These are phyloP conservation scores for Neurospora sp. DNA, from an alignment of 2,329 filamentous ascomycete genomes.

Conservation along the genomic window DNA sequence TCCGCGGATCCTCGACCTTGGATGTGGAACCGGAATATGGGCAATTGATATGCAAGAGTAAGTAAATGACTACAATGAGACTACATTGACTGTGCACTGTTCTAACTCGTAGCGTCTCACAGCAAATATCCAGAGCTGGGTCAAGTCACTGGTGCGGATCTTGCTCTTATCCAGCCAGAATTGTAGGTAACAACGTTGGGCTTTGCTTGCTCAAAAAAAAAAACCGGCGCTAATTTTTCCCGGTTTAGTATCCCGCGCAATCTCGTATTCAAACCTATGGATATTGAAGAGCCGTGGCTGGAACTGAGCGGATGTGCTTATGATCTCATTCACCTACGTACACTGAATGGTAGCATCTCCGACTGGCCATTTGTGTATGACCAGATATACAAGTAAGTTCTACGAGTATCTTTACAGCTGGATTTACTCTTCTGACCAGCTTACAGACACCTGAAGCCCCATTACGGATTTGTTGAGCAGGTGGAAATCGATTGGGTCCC, in stretches of 20 bases:
- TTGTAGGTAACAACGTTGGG: constrained; percentile 27
- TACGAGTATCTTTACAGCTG: background rate
- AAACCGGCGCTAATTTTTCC: background rate
- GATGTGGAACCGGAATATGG: constrained; percentile 88
- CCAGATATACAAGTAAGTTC: constrained; percentile 53
- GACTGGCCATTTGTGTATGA: constrained; percentile 68
- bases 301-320: constrained; percentile 43
- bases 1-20: constrained; percentile 50
- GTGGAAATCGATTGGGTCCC: constrained; percentile 81
- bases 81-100: background rate
- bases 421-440: constrained; percentile 13
- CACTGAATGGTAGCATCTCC: constrained; percentile 67
- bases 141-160: constrained; percentile 51
- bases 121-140: constrained; percentile 32
- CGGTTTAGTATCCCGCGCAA: constrained; percentile 57
- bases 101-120: background rate
- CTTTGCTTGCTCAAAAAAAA: background rate
- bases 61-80: constrained; percentile 20
- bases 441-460: constrained; percentile 63
- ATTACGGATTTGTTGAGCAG: constrained; percentile 70
- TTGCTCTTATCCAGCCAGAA: constrained; percentile 51
- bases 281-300: constrained; percentile 69
- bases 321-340: constrained; percentile 76
- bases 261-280: constrained; percentile 57
- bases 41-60: constrained; percentile 75